These are phyloP conservation scores for Kluyveromyces siamensis DNA, from an alignment of 805 yeast species.

Conservation along the genomic window DNA sequence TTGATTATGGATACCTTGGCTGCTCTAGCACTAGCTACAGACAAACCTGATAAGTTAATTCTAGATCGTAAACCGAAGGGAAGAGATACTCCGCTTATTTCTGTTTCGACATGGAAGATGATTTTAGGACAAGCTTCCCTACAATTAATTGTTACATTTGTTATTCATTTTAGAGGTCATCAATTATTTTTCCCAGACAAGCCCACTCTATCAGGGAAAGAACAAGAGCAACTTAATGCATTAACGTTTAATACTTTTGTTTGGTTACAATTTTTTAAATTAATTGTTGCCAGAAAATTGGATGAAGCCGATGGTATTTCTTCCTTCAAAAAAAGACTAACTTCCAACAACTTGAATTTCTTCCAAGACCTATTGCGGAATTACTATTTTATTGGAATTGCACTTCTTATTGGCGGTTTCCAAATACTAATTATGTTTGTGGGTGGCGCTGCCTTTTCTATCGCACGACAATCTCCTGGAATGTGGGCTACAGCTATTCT, in stretches of 20 bases:
- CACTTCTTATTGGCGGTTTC: slow-evolving; percentile 65
- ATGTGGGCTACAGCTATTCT: slow-evolving; percentile 87
- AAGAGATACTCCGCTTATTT: slow-evolving; percentile 66
- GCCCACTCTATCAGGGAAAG: slow-evolving; percentile 30
- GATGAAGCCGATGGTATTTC: slow-evolving; percentile 75
- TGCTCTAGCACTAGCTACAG: slow-evolving; percentile 95
- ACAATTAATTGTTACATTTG: slow-evolving; percentile 75
- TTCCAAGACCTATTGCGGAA: slow-evolving; percentile 76
- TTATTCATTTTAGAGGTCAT: slow-evolving; percentile 71
- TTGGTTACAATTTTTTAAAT: slow-evolving; percentile 94
- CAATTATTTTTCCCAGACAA: slow-evolving; percentile 40
- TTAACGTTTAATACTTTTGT: slow-evolving; percentile 94
- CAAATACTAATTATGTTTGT: slow-evolving; percentile 90
- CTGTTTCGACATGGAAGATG: slow-evolving; percentile 98
- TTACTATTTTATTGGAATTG: slow-evolving; percentile 69
- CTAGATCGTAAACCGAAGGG: slow-evolving; percentile 80
- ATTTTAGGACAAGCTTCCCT: slow-evolving; percentile 75
- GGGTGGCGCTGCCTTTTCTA: slow-evolving; percentile 92
- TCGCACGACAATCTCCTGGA: slow-evolving; percentile 67
- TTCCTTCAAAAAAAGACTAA: slow-evolving; percentile 48
- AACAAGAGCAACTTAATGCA: slow-evolving; percentile 57
- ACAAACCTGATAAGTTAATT: slow-evolving; percentile 81
- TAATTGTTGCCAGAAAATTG: slow-evolving; percentile 81
- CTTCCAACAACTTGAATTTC: slow-evolving; percentile 64
- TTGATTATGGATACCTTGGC: slow-evolving; percentile 97